These are phyloP conservation scores for Elaeagnus macrophylla DNA, from an alignment of 306 rosid genomes.

Conservation along the genomic window DNA sequence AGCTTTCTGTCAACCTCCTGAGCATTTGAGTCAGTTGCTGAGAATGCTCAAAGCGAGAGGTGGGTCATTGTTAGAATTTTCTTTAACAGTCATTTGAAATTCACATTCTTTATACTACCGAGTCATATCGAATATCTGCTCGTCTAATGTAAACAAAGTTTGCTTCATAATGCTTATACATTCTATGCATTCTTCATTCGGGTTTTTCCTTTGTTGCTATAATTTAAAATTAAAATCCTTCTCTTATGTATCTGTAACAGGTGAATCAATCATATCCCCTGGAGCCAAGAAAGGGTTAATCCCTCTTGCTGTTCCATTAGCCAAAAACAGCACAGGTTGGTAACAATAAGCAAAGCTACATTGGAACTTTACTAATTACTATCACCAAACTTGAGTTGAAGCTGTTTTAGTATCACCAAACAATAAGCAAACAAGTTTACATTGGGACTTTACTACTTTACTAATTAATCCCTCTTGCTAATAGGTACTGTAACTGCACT, in stretches of 20 bases:
- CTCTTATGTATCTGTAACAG: constrained; percentile 30
- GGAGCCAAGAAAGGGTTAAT: constrained; percentile 74
- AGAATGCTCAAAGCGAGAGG: constrained; percentile 68
- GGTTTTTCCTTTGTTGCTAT: no score
- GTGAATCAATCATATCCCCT: constrained; percentile 73
- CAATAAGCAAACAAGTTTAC: no score
- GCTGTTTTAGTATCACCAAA: constrained; percentile 10
- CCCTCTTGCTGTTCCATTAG: constrained; percentile 74
- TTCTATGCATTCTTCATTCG: no score
- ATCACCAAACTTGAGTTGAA: not conserved
- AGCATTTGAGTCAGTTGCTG: constrained; percentile 58
- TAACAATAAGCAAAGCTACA: no score
- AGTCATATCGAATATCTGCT: not conserved
- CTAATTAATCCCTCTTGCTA: constrained; percentile 9
- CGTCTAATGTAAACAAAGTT: no score
- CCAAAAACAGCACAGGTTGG: constrained; percentile 27
- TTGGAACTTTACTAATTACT: no score
- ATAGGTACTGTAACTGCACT: constrained; percentile 71
- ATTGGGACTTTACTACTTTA: no score
- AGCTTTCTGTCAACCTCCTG: constrained; percentile 66
- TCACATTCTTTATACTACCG: not conserved
- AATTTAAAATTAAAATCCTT: not conserved
- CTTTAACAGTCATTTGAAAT: not conserved
- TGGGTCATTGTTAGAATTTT: constrained; percentile 22
- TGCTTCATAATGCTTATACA: not conserved